Conservation (phyloP, 495 filamentous ascomycete genomes). For the Aspergillus biplanus region DNA sequence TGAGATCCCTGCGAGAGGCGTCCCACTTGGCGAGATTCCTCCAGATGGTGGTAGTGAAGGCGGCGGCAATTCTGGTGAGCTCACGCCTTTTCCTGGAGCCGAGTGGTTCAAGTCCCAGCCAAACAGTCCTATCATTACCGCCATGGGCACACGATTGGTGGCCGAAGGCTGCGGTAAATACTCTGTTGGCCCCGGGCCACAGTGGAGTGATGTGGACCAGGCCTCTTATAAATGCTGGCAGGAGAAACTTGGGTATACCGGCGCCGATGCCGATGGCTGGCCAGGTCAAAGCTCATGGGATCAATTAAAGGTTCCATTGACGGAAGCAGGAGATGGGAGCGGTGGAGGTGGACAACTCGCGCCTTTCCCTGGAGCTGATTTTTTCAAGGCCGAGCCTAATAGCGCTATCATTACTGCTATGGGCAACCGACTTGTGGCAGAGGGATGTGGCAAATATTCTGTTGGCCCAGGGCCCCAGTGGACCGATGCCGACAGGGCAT, state of each 20-base stretch:
- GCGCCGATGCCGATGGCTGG: constrained; percentile 11
- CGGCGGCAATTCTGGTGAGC: neutral
- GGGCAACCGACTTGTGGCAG: constrained; percentile 14
- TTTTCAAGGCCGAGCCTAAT: constrained; percentile 3
- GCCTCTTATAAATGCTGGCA: constrained; percentile 12
- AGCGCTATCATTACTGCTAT: constrained; percentile 10
- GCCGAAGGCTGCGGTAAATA: constrained; percentile 8
- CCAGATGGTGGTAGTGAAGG: constrained; percentile 5
- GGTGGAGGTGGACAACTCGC: neutral
- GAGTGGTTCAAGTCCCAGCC: constrained; percentile 13
- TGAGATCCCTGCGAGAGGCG: constrained; percentile 7
- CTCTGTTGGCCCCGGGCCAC: constrained; percentile 1
- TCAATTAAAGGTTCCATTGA: constrained; percentile 9
- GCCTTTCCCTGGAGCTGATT: constrained; percentile 12
- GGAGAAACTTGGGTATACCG: constrained; percentile 9
- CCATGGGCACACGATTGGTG: constrained; percentile 10
- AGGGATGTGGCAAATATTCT: constrained; percentile 13
- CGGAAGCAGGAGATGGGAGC: constrained; percentile 3
- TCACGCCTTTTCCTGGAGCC: constrained; percentile 6
- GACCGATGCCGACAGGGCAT: constrained; percentile 7
- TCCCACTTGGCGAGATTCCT: constrained; percentile 5
- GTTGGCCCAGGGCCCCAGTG: constrained; percentile 12
- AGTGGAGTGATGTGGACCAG: constrained; percentile 11
- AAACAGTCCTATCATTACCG: constrained; percentile 8
- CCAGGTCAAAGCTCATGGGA: constrained; percentile 4